Evolutionary conservation across 495 filamentous ascomycete species (phyloP).

Genomic region (Hypomontagnella submonticulosa): DNA sequence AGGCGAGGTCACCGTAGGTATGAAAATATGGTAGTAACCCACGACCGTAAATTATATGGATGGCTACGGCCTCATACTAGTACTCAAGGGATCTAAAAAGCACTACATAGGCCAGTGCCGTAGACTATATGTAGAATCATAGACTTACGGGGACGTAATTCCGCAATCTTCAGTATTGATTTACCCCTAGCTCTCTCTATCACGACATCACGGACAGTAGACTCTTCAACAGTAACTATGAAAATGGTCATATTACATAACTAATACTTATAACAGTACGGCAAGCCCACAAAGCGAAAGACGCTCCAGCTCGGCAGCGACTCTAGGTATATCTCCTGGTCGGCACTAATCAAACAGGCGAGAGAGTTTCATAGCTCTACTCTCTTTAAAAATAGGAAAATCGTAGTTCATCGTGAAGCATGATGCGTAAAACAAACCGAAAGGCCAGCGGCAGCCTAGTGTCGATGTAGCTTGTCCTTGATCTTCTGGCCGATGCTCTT

Average conservation of each 20-base stretch:
- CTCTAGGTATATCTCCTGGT: background rate
- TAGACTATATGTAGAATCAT: no score
- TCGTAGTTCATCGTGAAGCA: constrained; percentile 18
- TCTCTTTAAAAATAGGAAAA: background rate
- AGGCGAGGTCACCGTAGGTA: no score
- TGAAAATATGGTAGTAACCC: no score
- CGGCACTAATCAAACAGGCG: background rate
- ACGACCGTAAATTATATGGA: no score
- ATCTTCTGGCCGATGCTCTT: constrained; percentile 48
- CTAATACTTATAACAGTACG: constrained; percentile 3
- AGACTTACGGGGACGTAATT: no score
- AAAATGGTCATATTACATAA: constrained; percentile 12
- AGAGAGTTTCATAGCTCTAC: constrained; percentile 3
- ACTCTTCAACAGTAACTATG: background rate
- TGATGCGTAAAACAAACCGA: background rate
- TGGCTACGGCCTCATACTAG: no score
- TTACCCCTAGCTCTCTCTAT: no score
- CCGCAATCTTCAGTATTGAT: no score
- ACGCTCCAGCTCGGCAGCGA: background rate
- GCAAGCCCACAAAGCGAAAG: constrained; percentile 3
- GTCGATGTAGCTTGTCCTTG: constrained; percentile 49
- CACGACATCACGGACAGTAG: no score
- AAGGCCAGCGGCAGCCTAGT: constrained; percentile 22
- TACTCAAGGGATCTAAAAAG: no score
- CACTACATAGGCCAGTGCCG: no score